Evolutionary conservation across 768 basidiomycete genomes (phyloP), one percentile per base, ranked within the genome.

Genomic region (Nidularia sp.): DNA sequence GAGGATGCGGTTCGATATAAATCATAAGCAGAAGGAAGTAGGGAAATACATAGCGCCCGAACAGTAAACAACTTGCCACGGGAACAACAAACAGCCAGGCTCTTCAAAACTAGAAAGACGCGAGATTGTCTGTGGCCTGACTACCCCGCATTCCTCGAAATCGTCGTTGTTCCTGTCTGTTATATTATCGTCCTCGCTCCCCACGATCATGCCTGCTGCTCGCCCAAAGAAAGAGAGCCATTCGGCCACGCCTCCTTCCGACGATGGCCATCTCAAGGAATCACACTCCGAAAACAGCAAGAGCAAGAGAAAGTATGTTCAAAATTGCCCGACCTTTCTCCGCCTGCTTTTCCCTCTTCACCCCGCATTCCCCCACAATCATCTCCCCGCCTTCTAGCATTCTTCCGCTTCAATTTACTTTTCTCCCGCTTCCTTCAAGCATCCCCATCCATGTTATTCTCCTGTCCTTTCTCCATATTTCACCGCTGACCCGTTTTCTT

Each of bases 261-360:
- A 85, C 76, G 84, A 84, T 66, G 70, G 72, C 60, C 68, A 70
- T 66, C 66, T 69, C 66, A 80, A 79, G 73, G 79, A 81, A 67
- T 65, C 71, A 59, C 62, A 69, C 66, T 66, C 81, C 79, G 83
- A 86, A 78, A 85, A 79, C 70, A 81, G 77, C 74, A 87, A 83
- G 74, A 78, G 76, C 72, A 88, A 88, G 76, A 79, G 86, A 82
- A 89, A 88, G 86, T 88, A 72, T 70, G 86, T 81, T 53, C 52
- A 54, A 62, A n/a, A 65, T 73, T 75, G 68, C 63, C 76, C 78
- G 82, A 81, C 51, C 58, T 79, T 84, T 81, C 74, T 72, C 83
- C 83, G 80, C 62, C 39, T 60, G 63, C 67, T 66, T 65, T 68
- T 56, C 64, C 68, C 66, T 66, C 69, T 68, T 68, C 67, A 59